A percentile compares a stretch with the other conserved stretches of the same genome.
Evolutionary conservation across 176 grass and related monocot species (phyloP).

Genomic region (Areca catechu): DNA sequence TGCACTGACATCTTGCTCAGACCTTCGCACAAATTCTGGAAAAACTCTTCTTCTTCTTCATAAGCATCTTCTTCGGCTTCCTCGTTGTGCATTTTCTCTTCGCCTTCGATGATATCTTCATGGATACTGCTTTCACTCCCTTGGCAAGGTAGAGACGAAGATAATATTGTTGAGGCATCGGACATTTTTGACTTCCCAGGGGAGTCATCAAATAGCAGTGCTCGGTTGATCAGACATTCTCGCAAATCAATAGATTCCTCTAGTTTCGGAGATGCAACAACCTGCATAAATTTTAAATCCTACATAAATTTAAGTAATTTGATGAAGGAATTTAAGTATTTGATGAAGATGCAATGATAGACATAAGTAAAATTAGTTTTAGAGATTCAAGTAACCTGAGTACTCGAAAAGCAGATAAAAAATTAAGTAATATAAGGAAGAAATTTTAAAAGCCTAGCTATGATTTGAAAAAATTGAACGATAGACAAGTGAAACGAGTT

Average conservation of each 20-base stretch:
- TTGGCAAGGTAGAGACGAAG: conserved; percentile 24
- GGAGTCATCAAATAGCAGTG: conserved; percentile 58
- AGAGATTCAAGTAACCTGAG: too few species aligned
- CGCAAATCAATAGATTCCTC: conserved; percentile 16
- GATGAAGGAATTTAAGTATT: too few species aligned
- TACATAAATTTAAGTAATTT: too few species aligned
- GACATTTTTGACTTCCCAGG: conserved; percentile 38
- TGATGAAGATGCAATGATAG: too few species aligned
- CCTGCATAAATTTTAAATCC: too few species aligned
- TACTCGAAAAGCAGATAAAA: too few species aligned
- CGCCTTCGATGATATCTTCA: not conserved
- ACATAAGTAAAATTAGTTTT: too few species aligned
- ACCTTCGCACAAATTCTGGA: conserved; percentile 51
- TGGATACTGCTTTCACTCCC: conserved; percentile 27
- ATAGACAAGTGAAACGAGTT: too few species aligned
- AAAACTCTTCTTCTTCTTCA: conserved; percentile 20
- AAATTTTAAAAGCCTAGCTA: too few species aligned
- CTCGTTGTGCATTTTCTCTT: conserved; percentile 7
- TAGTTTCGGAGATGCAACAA: not conserved
- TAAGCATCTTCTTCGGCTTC: conserved; percentile 5
- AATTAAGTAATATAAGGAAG: too few species aligned
- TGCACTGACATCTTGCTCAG: conserved; percentile 49
- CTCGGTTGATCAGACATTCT: conserved; percentile 37
- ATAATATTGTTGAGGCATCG: conserved; percentile 12
- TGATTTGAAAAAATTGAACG: too few species aligned